Percentiles rank a stretch among this genome's conserved stretches.
phyloP scores from a whole-genome alignment of 371 early-diverging fungal genomes.

The Paraphysoderma sedebokerense region DNA sequence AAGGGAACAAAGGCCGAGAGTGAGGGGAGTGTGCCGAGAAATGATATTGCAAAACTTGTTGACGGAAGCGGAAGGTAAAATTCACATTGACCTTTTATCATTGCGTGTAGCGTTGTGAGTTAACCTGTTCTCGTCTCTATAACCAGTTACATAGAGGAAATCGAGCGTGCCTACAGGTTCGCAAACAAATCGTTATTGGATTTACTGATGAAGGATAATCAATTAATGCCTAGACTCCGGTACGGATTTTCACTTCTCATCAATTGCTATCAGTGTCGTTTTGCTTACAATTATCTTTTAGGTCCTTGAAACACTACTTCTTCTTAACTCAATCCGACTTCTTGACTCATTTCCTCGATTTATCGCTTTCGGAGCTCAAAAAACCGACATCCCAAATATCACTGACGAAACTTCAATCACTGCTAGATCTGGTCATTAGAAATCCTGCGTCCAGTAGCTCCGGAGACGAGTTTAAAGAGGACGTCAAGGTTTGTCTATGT shows the following conservation, averaged over 20 bases:
- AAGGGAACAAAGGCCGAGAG: not conserved
- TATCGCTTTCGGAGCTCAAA: constrained; percentile 51
- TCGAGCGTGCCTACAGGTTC: constrained; percentile 55
- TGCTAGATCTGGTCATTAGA: constrained; percentile 72
- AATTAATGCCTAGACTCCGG: constrained; percentile 54
- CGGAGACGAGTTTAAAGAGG: constrained; percentile 71
- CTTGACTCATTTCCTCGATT: constrained; percentile 78
- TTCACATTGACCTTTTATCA: too few species aligned
- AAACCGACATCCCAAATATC: constrained; percentile 49
- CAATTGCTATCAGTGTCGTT: not conserved
- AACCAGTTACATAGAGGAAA: constrained; percentile 26
- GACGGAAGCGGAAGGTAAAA: not conserved
- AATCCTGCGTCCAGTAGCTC: constrained; percentile 66
- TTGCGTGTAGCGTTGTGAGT: too few species aligned
- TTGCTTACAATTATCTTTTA: constrained; percentile 10
- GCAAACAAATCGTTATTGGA: constrained; percentile 55
- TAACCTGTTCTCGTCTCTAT: too few species aligned
- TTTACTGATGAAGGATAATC: constrained; percentile 43
- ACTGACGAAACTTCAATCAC: constrained; percentile 50
- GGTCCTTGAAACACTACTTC: constrained; percentile 80
- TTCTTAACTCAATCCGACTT: constrained; percentile 85
- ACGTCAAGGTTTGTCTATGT: constrained; percentile 52
- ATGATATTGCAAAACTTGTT: not conserved
- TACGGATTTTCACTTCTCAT: constrained; percentile 9
- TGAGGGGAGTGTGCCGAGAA: not conserved